Conservation (phyloP, 768 basidiomycete species). For the Tephrocybe sp. region DNA sequence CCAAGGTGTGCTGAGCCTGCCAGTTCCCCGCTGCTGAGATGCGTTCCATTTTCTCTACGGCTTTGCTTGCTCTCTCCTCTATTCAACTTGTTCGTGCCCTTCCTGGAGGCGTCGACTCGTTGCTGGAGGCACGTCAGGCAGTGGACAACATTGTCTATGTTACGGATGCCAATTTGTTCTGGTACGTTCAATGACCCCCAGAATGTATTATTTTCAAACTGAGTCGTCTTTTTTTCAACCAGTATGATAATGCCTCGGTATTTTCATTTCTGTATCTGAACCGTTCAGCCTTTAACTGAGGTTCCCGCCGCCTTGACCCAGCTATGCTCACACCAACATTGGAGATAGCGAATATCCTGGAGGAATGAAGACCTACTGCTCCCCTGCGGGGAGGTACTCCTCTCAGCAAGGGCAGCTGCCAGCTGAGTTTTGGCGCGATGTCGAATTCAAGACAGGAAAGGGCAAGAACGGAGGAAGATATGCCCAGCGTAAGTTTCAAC, state of each 20-base stretch:
- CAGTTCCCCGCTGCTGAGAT: background rate
- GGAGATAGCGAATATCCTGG: conserved; percentile 53
- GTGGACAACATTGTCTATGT: conserved; percentile 52
- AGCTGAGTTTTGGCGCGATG: conserved; percentile 47
- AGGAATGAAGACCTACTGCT: conserved; percentile 55
- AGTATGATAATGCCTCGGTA: conserved; percentile 51
- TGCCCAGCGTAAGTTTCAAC: conserved; percentile 47
- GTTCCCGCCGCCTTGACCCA: background rate
- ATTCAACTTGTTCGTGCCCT: background rate
- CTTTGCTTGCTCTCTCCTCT: background rate
- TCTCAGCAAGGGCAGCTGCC: conserved; percentile 44
- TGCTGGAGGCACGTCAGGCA: conserved; percentile 27
- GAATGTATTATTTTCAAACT: too few species aligned
- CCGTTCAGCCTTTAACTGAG: background rate
- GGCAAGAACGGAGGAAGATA: conserved; percentile 39
- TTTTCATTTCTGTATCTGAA: background rate
- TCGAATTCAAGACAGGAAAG: conserved; percentile 41
- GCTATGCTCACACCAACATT: conserved; percentile 45
- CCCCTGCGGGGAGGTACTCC: conserved; percentile 38
- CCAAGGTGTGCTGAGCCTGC: background rate
- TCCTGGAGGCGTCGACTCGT: conserved; percentile 1
- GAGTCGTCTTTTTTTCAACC: background rate
- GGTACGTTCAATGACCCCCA: conserved; percentile 35
- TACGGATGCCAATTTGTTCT: conserved; percentile 39
- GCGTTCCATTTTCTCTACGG: background rate